Evolutionary conservation across 164 flowering plant genomes (phyloP).

Genomic region (Santalum album): DNA sequence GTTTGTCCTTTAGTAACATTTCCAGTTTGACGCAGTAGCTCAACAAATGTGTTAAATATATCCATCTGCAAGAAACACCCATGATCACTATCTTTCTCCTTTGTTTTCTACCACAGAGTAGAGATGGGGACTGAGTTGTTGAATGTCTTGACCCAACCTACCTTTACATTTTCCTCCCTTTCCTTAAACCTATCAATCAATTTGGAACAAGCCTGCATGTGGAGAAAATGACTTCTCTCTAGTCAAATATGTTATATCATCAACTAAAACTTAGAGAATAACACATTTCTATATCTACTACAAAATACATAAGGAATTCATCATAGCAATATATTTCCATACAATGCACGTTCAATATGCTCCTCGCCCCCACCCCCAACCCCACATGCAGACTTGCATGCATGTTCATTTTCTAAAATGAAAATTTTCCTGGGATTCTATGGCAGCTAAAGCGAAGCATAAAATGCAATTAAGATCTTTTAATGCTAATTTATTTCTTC

Average conservation of each 20-base stretch:
- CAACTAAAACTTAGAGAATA: neutral
- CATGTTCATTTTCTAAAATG: too few relatives aligned
- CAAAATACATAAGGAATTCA: neutral
- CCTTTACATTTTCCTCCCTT: constrained; percentile 99
- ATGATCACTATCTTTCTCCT: too few relatives aligned
- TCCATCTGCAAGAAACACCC: constrained; percentile 91
- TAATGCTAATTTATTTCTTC: too few relatives aligned
- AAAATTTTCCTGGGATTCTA: neutral
- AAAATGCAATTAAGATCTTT: too few relatives aligned
- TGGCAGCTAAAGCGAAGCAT: neutral
- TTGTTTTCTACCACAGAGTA: too few relatives aligned
- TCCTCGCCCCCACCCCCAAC: too few relatives aligned
- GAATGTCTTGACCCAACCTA: constrained; percentile 11
- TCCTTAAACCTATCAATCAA: constrained; percentile 95
- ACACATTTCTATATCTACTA: neutral
- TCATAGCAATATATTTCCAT: neutral
- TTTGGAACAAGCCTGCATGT: constrained; percentile 92
- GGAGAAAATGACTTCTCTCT: neutral
- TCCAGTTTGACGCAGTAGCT: constrained; percentile 92
- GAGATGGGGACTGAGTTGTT: too few relatives aligned
- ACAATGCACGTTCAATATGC: neutral
- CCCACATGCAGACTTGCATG: too few relatives aligned
- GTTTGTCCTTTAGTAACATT: constrained; percentile 86
- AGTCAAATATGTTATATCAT: neutral
- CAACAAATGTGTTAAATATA: constrained; percentile 87